phyloP scores from a whole-genome alignment of 2,329 filamentous ascomycete genomes.

The Onygenales sp. region DNA sequence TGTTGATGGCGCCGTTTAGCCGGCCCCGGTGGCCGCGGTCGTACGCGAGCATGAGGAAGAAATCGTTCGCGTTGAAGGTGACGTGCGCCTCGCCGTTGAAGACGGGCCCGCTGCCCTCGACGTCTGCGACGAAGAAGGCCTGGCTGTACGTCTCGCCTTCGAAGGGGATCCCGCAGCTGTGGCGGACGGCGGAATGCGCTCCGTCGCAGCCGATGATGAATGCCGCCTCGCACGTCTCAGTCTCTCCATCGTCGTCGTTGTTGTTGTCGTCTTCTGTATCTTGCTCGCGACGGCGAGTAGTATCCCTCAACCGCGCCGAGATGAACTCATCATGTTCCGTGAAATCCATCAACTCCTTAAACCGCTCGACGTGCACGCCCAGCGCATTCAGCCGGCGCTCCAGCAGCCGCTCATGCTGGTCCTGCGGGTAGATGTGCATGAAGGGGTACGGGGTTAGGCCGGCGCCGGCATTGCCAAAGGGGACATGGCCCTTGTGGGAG shows the following conservation, averaged over 20 bases:
- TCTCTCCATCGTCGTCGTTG: too few relatives aligned
- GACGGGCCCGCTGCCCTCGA: constrained; percentile 21
- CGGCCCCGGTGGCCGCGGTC: constrained; percentile 15
- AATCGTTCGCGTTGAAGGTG: constrained; percentile 24
- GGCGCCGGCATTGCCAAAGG: constrained; percentile 16
- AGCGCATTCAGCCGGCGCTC: constrained; percentile 18
- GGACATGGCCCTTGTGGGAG: constrained; percentile 14
- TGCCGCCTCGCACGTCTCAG: neutral
- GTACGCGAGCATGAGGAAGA: constrained; percentile 27
- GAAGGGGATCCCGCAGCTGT: constrained; percentile 30
- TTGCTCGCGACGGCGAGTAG: too few relatives aligned
- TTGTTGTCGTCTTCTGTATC: too few relatives aligned
- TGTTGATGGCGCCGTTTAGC: constrained; percentile 18
- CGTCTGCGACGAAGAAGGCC: constrained; percentile 38
- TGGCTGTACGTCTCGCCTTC: constrained; percentile 35
- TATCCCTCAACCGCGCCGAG: constrained; percentile 13
- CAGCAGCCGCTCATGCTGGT: constrained; percentile 20
- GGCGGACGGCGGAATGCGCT: constrained; percentile 56
- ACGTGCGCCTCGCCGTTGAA: constrained; percentile 24
- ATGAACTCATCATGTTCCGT: constrained; percentile 15
- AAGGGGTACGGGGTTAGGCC: constrained; percentile 24
- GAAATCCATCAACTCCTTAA: constrained; percentile 17
- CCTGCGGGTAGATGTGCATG: constrained; percentile 20
- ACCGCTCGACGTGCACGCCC: constrained; percentile 20
- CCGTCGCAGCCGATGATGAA: constrained; percentile 58